A percentile compares a stretch with the other conserved stretches of the same genome.
Evolutionary conservation across 345 rosid genomes (phyloP).

Genomic region (Carallia pectinifolia): DNA sequence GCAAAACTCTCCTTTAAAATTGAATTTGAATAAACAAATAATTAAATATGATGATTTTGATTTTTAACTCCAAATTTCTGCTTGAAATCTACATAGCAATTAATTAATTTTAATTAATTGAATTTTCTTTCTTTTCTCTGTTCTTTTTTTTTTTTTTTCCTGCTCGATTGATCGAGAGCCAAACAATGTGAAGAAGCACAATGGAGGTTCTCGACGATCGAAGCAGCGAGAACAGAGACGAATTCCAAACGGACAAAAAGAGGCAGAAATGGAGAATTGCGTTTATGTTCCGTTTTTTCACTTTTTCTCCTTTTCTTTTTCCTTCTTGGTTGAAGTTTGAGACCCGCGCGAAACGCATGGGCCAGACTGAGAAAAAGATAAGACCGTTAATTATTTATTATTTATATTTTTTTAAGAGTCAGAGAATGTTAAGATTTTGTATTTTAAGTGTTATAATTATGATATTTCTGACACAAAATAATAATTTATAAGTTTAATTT

Average conservation of each 20-base stretch:
- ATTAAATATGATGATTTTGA: too few species aligned
- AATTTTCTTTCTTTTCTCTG: background rate
- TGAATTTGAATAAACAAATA: too few species aligned
- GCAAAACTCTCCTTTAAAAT: too few species aligned
- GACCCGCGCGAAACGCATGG: conserved; percentile 19
- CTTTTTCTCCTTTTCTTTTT: too few species aligned
- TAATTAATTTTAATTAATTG: background rate
- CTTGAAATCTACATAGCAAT: too few species aligned
- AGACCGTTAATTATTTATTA: background rate
- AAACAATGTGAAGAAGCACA: background rate
- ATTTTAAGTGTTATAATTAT: too few species aligned
- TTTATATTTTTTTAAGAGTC: background rate
- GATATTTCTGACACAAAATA: too few species aligned
- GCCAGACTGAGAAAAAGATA: background rate
- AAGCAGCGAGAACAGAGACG: background rate
- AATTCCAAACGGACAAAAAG: background rate
- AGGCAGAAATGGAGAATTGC: too few species aligned
- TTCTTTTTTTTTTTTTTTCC: background rate
- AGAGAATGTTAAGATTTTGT: too few species aligned
- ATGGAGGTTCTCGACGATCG: background rate
- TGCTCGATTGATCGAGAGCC: conserved; percentile 20
- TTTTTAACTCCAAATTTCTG: too few species aligned
- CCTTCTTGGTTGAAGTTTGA: background rate
- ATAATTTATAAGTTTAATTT: too few species aligned
- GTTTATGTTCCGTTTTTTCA: too few species aligned